phyloP scores from a whole-genome alignment of 2,329 filamentous ascomycete genomes.

The Boeremia lycopersici region DNA sequence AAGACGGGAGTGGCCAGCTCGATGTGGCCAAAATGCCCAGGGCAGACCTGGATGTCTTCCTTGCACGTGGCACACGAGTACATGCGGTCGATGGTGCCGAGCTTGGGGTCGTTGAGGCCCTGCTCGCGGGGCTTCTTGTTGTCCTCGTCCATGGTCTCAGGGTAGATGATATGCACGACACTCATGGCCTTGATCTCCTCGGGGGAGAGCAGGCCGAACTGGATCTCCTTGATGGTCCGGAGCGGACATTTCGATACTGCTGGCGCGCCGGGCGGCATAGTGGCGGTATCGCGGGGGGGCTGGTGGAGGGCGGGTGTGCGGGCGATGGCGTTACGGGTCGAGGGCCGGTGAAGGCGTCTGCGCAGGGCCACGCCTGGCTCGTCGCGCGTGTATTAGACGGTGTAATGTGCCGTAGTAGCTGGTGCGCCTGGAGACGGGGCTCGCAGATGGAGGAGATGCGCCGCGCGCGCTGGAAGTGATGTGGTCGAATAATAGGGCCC shows the following conservation, averaged over 20 bases:
- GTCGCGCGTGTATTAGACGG: slow-evolving; percentile 27
- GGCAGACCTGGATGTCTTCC: slow-evolving; percentile 93
- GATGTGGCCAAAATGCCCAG: slow-evolving; percentile 98
- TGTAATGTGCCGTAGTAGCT: slow-evolving; percentile 27
- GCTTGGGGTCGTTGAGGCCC: slow-evolving; percentile 92
- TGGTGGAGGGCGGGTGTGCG: slow-evolving; percentile 13
- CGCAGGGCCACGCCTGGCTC: slow-evolving; percentile 39
- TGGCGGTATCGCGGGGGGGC: slow-evolving; percentile 28
- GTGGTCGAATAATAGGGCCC: slow-evolving; percentile 33
- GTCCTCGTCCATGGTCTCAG: slow-evolving; percentile 99
- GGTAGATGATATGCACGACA: slow-evolving; percentile 92
- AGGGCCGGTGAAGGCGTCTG: slow-evolving; percentile 24
- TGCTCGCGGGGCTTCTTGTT: slow-evolving; percentile 87
- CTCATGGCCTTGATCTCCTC: slow-evolving; percentile 99
- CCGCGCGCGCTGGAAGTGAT: slow-evolving; percentile 42
- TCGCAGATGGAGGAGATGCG: slow-evolving; percentile 32
- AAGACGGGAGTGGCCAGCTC: slow-evolving; percentile 96
- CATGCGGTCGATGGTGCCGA: slow-evolving; percentile 94
- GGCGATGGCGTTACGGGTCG: slow-evolving; percentile 24
- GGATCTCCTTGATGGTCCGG: slow-evolving; percentile 98
- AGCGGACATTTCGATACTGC: slow-evolving; percentile 71
- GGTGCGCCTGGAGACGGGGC: slow-evolving; percentile 19
- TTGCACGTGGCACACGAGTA: slow-evolving; percentile 97
- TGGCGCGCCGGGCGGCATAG: slow-evolving; percentile 89
- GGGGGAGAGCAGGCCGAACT: slow-evolving; percentile 95